Evolutionary conservation across 2,329 filamentous ascomycete genomes (phyloP).

Genomic region (Penicillium griseofulvum): DNA sequence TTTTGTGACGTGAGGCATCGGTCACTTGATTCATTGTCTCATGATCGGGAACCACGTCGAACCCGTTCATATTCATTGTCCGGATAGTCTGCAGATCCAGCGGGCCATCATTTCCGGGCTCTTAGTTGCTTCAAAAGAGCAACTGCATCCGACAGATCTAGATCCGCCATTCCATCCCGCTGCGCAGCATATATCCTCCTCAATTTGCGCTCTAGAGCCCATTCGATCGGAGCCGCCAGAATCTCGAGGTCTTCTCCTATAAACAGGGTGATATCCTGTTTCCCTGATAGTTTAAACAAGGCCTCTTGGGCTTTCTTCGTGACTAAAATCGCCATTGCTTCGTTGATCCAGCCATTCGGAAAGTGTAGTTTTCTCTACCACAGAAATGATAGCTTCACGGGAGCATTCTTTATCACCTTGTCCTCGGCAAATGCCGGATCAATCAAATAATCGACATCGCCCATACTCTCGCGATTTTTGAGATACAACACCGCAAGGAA

Average conservation of each 20-base stretch:
- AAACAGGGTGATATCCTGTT: constrained; percentile 34
- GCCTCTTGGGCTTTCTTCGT: constrained; percentile 20
- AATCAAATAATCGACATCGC: constrained; percentile 34
- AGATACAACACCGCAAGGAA: constrained; percentile 33
- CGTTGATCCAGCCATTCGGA: constrained; percentile 31
- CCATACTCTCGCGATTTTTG: constrained; percentile 31
- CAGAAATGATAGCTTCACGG: constrained; percentile 23
- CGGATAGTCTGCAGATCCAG: constrained; percentile 28
- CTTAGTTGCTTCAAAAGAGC: constrained; percentile 30
- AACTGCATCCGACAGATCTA: constrained; percentile 31
- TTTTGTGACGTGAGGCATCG: constrained; percentile 26
- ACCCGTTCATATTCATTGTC: constrained; percentile 28
- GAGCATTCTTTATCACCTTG: constrained; percentile 31
- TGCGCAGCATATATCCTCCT: constrained; percentile 28
- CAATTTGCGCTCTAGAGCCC: constrained; percentile 37
- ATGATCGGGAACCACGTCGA: constrained; percentile 29
- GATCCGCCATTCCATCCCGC: constrained; percentile 22
- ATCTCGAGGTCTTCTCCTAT: constrained; percentile 28
- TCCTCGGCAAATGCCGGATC: constrained; percentile 34
- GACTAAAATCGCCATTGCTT: constrained; percentile 34
- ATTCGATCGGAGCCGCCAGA: constrained; percentile 35
- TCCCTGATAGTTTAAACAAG: constrained; percentile 29
- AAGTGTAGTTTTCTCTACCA: constrained; percentile 23
- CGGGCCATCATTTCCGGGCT: constrained; percentile 19
- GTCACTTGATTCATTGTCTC: constrained; percentile 31